Base-by-base conservation (phyloP, 441 rosid species). In the Adansonia madagascariensis region DNA sequence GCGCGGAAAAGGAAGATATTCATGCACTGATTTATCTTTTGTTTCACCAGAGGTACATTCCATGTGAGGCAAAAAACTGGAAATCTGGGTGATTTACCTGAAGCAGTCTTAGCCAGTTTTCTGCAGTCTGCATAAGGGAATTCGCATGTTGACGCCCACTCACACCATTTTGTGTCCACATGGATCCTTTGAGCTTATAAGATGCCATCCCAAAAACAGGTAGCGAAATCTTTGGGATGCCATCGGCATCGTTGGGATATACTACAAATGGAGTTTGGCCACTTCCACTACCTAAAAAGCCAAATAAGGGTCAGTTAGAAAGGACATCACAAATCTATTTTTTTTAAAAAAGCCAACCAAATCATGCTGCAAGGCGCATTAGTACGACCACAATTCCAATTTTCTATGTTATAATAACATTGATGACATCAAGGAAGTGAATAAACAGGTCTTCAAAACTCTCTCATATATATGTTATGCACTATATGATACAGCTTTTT, bases 1-100 rank as follows among this genome's bases (percentile, higher is more conserved):
- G 31, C 6, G 35, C 18, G 39, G 39, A 73, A 24, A 46, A 73
- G 65, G 52, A 73, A 57, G 46, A n/a, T 43, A 20, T 60, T 52
- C 43, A 75, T 46, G 27, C 53, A 66, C 41, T 14, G 14, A 53
- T 22, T 52, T 22, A 60, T 80, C 67, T 65, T 64, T 24, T 20
- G 44, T 27, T 64, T 85, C 81, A 85, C 79, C 83, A 75, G 46
- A 50, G 46, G 69, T 79, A 81, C 81, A 79, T 75, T 47, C 84
- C 80, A 71, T 78, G 86, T 0, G 87, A 83, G 20, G 81, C 85
- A 64, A 86, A 86, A 84, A 86, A 86, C 81, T 82, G 83, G 73
- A 86, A 86, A 75, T 86, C 89, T 8, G 89, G 87, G 77, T 84
- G 89, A 69, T 76, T 78, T 46, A 83, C 87, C 46, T 71, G 80